A percentile compares a stretch with the other conserved stretches of the same genome.
These are phyloP conservation scores for Hirsutella thompsonii DNA, from an alignment of 2,329 filamentous ascomycete species.

Conservation along the genomic window DNA sequence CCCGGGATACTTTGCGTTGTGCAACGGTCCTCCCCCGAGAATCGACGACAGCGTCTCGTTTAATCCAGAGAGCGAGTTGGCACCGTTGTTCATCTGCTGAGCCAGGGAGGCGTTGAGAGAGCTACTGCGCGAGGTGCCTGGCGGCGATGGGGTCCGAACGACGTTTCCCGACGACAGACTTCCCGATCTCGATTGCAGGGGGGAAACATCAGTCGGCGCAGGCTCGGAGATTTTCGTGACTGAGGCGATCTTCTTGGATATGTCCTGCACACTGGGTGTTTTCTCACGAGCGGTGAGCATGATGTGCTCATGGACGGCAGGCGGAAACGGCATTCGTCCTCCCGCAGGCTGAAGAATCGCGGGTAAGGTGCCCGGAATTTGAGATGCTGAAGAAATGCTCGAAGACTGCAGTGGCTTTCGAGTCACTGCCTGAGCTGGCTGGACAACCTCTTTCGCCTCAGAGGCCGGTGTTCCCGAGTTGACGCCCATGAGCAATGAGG, in stretches of 20 bases:
- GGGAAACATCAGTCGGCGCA: conserved; percentile 3
- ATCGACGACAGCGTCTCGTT: neutral
- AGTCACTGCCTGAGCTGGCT: no score
- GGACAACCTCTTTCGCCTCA: no score
- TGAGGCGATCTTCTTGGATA: neutral
- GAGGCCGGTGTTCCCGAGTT: conserved; percentile 6
- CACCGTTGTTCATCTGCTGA: conserved; percentile 1
- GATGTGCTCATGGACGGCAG: no score
- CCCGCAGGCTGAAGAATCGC: no score
- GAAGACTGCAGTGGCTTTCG: no score
- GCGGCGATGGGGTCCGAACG: conserved; percentile 6
- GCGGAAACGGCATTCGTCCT: neutral
- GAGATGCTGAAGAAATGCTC: no score
- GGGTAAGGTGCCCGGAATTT: no score
- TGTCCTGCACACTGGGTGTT: no score
- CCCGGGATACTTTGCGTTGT: neutral
- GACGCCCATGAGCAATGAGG: conserved; percentile 10
- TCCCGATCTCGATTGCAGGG: conserved; percentile 5
- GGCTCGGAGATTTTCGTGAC: conserved; percentile 2
- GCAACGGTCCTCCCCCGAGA: neutral
- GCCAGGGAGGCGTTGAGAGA: conserved; percentile 4
- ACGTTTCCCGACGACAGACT: conserved; percentile 6
- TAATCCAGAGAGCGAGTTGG: conserved; percentile 3
- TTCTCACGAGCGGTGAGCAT: no score
- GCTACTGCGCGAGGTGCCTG: conserved; percentile 5